phyloP scores from a whole-genome alignment of 305 asterid species.

The Fraxinus velutina region DNA sequence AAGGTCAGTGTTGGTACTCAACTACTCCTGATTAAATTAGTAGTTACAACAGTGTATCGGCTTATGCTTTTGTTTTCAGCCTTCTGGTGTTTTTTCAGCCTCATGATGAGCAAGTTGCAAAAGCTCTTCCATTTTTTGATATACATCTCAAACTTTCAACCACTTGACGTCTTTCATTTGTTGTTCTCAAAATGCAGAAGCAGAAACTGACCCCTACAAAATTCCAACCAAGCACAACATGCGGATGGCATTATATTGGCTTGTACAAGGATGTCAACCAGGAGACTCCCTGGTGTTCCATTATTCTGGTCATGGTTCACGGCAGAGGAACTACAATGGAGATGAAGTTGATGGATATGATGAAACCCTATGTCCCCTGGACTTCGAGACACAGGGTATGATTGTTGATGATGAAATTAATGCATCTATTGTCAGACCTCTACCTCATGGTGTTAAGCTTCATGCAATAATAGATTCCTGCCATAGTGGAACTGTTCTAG shows the following conservation, averaged over 20 bases:
- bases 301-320: constrained; percentile 91
- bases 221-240: constrained; percentile 77
- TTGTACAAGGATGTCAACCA: constrained; percentile 84
- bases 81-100: background rate
- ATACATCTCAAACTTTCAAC: background rate
- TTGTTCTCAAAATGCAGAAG: constrained; percentile 57
- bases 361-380: constrained; percentile 92
- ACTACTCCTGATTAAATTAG: background rate
- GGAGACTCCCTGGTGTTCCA: constrained; percentile 90
- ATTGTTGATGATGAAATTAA: constrained; percentile 92
- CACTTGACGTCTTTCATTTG: constrained; percentile 19
- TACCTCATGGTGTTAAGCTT: constrained; percentile 76
- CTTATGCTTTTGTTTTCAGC: background rate
- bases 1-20: background rate
- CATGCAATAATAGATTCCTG: constrained; percentile 89
- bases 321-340: constrained; percentile 76
- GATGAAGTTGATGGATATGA: constrained; percentile 95
- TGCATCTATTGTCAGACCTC: constrained; percentile 76
- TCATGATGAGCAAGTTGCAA: background rate
- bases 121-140: background rate
- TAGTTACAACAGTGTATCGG: background rate
- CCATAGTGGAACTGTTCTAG: constrained; percentile 93
- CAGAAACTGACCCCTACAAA: constrained; percentile 77
- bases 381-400: constrained; percentile 94
- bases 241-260: constrained; percentile 86